phyloP scores from a whole-genome alignment of 805 yeast species.

The Metschnikowia proteae region DNA sequence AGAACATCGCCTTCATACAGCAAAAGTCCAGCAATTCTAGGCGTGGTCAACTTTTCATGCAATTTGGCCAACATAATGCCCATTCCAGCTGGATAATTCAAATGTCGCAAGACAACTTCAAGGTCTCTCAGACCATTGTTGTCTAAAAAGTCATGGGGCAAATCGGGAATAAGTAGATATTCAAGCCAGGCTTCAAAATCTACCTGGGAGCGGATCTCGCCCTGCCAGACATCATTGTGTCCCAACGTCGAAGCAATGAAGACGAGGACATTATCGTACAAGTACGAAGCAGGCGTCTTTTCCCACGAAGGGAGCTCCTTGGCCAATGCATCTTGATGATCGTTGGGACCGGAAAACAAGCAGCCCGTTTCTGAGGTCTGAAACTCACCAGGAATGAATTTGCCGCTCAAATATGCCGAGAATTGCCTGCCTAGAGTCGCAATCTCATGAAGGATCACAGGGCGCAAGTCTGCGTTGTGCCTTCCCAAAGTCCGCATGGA shows the following conservation, averaged over 20 bases:
- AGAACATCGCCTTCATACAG: constrained; percentile 27
- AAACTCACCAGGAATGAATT: constrained; percentile 40
- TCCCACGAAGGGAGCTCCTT: constrained; percentile 1
- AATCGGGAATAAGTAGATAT: constrained; percentile 1
- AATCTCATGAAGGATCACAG: constrained; percentile 50
- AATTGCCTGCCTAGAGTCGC: constrained; percentile 42
- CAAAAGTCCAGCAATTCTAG: constrained; percentile 29
- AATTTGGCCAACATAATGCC: background rate
- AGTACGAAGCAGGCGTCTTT: background rate
- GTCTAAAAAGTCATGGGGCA: constrained; percentile 3
- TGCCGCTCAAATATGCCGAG: constrained; percentile 32
- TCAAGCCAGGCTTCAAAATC: background rate
- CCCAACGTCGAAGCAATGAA: constrained; percentile 1
- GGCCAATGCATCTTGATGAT: background rate
- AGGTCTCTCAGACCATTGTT: constrained; percentile 3
- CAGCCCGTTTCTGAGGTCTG: constrained; percentile 38
- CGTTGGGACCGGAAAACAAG: constrained; percentile 33
- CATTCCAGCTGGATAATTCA: background rate
- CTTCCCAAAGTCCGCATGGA: constrained; percentile 77
- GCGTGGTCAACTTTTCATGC: constrained; percentile 19
- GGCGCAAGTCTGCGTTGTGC: constrained; percentile 74
- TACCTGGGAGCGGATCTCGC: background rate
- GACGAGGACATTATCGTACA: background rate
- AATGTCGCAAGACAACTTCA: background rate
- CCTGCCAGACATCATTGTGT: background rate